Evolutionary conservation across 192 early-diverging fungal genomes (phyloP).

Genomic region (Coemansia biformis): DNA sequence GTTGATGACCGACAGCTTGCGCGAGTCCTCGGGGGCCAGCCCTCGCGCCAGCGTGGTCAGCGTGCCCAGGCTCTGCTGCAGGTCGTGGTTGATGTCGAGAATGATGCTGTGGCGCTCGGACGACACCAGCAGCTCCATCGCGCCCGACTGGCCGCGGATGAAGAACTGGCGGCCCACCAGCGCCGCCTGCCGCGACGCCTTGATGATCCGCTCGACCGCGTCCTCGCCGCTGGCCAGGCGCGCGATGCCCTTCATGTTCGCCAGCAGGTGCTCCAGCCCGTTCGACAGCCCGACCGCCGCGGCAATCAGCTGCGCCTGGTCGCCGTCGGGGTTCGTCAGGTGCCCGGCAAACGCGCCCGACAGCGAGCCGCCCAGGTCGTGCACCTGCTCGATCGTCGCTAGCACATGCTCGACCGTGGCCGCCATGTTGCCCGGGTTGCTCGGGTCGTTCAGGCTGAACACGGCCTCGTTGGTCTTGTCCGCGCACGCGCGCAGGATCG

Average conservation of each 20-base stretch:
- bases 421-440: conserved; percentile 78
- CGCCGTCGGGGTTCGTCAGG: conserved; percentile 57
- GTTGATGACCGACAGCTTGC: conserved; percentile 39
- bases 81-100: conserved; percentile 64
- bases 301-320: conserved; percentile 83
- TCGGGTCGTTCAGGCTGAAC: conserved; percentile 77
- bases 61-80: conserved; percentile 68
- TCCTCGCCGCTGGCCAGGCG: conserved; percentile 79
- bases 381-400: conserved; percentile 83
- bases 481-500: conserved; percentile 80
- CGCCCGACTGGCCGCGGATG: conserved; percentile 74
- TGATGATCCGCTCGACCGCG: conserved; percentile 69
- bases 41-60: conserved; percentile 73
- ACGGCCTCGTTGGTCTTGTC: conserved; percentile 85
- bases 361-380: conserved; percentile 62
- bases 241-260: conserved; percentile 85
- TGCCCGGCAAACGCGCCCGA: conserved; percentile 51
- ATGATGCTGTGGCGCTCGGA: conserved; percentile 69
- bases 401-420: conserved; percentile 88
- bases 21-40: conserved; percentile 57
- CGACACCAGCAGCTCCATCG: conserved; percentile 58
- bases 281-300: conserved; percentile 76
- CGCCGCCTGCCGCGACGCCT: conserved; percentile 61
- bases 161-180: conserved; percentile 73
- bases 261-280: conserved; percentile 71